These are phyloP conservation scores for Aaosphaeria pasadenensis DNA, from an alignment of 2,329 filamentous ascomycete species.

Conservation along the genomic window DNA sequence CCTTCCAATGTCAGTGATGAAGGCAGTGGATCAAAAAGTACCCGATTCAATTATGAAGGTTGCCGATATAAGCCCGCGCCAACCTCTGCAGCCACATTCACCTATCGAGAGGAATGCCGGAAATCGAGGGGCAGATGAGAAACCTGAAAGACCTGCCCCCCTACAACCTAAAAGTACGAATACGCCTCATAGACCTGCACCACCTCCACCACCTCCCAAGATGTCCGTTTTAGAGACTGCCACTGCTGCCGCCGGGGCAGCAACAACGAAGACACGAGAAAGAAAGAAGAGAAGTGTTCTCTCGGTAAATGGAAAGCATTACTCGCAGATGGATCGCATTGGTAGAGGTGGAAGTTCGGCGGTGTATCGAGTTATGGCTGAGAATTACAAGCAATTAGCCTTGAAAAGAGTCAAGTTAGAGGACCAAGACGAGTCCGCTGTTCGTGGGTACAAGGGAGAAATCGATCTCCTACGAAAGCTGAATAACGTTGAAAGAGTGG, in stretches of 20 bases:
- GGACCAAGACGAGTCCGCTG: conserved; percentile 78
- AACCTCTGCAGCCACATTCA: conserved; percentile 21
- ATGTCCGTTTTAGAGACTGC: conserved; percentile 96
- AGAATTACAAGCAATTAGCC: conserved; percentile 94
- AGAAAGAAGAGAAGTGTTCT: conserved; percentile 78
- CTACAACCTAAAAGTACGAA: conserved; percentile 58
- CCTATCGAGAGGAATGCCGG: conserved; percentile 19
- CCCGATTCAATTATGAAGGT: conserved; percentile 34
- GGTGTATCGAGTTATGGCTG: conserved; percentile 94
- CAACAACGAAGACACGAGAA: conserved; percentile 68
- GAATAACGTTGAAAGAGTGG: conserved; percentile 81
- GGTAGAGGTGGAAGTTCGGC: conserved; percentile 91
- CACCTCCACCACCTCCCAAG: conserved; percentile 77
- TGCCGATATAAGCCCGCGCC: conserved; percentile 20
- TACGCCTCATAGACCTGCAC: conserved; percentile 75
- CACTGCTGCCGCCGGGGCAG: conserved; percentile 77
- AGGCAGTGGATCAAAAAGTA: conserved; percentile 25
- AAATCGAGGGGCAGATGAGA: conserved; percentile 32
- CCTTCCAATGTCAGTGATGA: conserved; percentile 46
- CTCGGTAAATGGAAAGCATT: conserved; percentile 85
- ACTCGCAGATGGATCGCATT: conserved; percentile 84
- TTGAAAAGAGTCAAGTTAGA: conserved; percentile 90
- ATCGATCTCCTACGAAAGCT: conserved; percentile 86
- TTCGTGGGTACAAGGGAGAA: conserved; percentile 89
- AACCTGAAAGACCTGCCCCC: conserved; percentile 43